Percentiles rank a stretch among this genome's conserved stretches.
phyloP scores from a whole-genome alignment of 345 rosid genomes.

The Populus deltoides region DNA sequence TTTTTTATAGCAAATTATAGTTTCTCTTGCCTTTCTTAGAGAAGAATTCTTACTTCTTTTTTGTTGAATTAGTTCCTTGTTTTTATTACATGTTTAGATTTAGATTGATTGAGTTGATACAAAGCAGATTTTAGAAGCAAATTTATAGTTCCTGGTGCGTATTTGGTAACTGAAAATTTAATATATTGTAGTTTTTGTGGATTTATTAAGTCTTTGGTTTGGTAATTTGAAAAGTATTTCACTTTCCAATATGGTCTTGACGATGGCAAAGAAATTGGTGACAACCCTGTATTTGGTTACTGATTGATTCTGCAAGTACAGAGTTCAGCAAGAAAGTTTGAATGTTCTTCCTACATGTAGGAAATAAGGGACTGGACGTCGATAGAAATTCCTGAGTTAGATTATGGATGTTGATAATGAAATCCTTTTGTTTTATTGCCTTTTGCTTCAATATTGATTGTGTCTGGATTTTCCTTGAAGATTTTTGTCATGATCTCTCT shows the following conservation, averaged over 20 bases:
- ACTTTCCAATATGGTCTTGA: not conserved
- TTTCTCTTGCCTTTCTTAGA: not conserved
- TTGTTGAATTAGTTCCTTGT: not conserved
- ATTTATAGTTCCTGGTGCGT: not conserved
- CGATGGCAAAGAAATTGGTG: not conserved
- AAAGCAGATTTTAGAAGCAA: not conserved
- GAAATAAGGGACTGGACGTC: not conserved
- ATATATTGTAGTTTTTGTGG: not conserved
- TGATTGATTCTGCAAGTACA: not conserved
- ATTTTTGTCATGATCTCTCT: not conserved
- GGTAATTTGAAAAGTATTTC: not conserved
- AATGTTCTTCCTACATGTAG: not conserved
- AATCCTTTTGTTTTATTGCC: not conserved
- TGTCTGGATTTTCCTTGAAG: not conserved
- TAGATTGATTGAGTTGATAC: not conserved
- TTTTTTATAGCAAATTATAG: not conserved
- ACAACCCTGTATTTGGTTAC: too few relatives aligned
- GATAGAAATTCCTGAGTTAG: not conserved
- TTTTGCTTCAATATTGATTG: not conserved
- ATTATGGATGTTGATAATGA: not conserved
- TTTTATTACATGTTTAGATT: not conserved
- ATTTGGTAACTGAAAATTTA: not conserved
- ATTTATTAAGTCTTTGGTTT: not conserved
- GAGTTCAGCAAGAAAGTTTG: not conserved
- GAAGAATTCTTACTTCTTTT: not conserved